Conservation (phyloP, 2,329 filamentous ascomycete genomes). For the Myriosclerotinia scirpicola region DNA sequence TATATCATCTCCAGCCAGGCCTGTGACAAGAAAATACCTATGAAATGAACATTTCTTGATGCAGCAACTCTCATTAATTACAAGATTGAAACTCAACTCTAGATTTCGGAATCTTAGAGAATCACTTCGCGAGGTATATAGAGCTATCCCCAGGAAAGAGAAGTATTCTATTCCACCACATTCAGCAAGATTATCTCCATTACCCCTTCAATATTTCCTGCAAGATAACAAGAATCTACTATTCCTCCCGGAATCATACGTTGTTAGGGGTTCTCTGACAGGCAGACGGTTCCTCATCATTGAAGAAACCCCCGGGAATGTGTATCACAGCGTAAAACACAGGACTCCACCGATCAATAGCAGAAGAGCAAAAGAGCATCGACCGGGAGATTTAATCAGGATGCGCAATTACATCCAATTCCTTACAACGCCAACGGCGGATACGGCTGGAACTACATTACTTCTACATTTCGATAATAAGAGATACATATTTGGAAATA, state of each 20-base stretch:
- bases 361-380: neutral
- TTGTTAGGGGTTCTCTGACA: neutral
- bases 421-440: constrained; percentile 78
- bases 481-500: constrained; percentile 81
- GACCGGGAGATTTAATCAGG: constrained; percentile 23
- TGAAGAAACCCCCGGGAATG: constrained; percentile 2
- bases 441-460: constrained; percentile 79
- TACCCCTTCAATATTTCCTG: neutral
- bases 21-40: constrained; percentile 8
- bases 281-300: constrained; percentile 1
- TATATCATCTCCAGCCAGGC: neutral
- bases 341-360: neutral
- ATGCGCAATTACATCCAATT: constrained; percentile 79
- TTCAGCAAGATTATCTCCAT: constrained; percentile 14
- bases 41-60: constrained; percentile 15
- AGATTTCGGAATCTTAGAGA: constrained; percentile 14
- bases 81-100: constrained; percentile 2
- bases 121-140: neutral
- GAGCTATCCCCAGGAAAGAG: neutral
- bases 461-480: constrained; percentile 78
- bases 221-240: neutral
- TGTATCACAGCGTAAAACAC: constrained; percentile 13
- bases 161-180: constrained; percentile 7
- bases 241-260: neutral
- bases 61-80: constrained; percentile 1